phyloP scores from a whole-genome alignment of 805 yeast genomes.

The Spathaspora girioi region DNA sequence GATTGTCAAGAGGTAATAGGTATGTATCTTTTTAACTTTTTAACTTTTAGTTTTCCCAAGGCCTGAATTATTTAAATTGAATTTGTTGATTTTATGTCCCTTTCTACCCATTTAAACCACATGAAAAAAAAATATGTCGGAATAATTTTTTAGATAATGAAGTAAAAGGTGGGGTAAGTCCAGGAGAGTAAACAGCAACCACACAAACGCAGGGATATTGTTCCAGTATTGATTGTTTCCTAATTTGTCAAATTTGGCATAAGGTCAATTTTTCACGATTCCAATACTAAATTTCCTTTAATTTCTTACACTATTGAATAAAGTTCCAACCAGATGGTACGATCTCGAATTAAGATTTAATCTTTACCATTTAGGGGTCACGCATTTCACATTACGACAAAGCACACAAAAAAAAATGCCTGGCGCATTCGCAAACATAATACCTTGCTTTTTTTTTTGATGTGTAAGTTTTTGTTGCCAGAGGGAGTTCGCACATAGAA shows the following conservation, averaged over 20 bases:
- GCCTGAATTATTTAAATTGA: not conserved
- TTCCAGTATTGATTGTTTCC: not conserved
- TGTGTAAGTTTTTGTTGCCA: not conserved
- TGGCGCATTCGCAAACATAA: not conserved
- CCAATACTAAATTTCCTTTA: too few relatives aligned
- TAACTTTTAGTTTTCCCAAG: not conserved
- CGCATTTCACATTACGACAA: not conserved
- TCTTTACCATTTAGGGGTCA: not conserved
- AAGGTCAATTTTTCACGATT: too few relatives aligned
- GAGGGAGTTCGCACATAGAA: not conserved
- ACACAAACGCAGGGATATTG: not conserved
- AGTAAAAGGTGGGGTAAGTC: not conserved
- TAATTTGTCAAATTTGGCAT: too few relatives aligned
- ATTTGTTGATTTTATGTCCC: not conserved
- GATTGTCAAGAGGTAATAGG: slow-evolving; percentile 7
- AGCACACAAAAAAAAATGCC: not conserved
- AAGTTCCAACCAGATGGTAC: not conserved
- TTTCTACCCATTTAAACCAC: too few relatives aligned
- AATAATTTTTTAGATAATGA: not conserved
- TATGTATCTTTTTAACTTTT: slow-evolving; percentile 7
- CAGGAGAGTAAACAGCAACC: not conserved
- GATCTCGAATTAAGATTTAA: not conserved
- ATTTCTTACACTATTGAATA: too few relatives aligned
- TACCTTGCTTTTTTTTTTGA: not conserved
- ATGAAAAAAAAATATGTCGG: too few relatives aligned